Percentiles rank a stretch among this genome's conserved stretches.
Evolutionary conservation across 2,329 filamentous ascomycete genomes (phyloP).

Genomic region (Domatiomyces globalis): DNA sequence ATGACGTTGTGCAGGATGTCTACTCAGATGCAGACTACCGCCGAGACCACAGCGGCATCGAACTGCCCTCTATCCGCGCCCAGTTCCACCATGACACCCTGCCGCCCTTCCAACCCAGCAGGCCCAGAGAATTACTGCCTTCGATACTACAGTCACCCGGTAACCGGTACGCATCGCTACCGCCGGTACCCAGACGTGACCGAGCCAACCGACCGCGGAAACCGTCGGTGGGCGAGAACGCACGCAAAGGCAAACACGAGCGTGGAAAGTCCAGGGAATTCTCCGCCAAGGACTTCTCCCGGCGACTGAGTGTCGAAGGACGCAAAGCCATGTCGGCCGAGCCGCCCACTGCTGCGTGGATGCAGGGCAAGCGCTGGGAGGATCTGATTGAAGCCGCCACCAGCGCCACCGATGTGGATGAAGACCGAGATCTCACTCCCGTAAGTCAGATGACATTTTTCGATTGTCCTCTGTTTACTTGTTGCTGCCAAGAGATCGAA

Average conservation of each 20-base stretch:
- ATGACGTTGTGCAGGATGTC: conserved; percentile 42
- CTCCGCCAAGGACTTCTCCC: conserved; percentile 55
- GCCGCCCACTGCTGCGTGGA: conserved; percentile 56
- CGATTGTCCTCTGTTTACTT: conserved; percentile 21
- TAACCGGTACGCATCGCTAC: conserved; percentile 74
- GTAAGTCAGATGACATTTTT: conserved; percentile 41
- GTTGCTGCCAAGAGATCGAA: conserved; percentile 20
- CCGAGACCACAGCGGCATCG: conserved; percentile 49
- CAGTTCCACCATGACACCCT: conserved; percentile 60
- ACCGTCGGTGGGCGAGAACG: conserved; percentile 69
- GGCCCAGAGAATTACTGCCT: conserved; percentile 62
- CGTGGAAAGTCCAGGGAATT: conserved; percentile 43
- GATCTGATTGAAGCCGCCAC: conserved; percentile 90
- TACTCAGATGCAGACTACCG: conserved; percentile 56
- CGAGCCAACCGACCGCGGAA: conserved; percentile 64
- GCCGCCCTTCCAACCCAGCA: conserved; percentile 44
- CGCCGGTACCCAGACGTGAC: conserved; percentile 62
- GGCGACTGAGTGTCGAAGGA: conserved; percentile 58
- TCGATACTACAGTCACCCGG: conserved; percentile 67
- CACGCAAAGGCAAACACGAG: conserved; percentile 63
- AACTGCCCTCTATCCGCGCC: conserved; percentile 56
- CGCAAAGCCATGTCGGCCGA: conserved; percentile 79
- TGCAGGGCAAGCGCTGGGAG: conserved; percentile 82
- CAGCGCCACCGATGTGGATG: conserved; percentile 67
- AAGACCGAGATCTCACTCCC: conserved; percentile 73